Percentiles rank a stretch among this genome's conserved stretches.
phyloP scores from a whole-genome alignment of 2,329 filamentous ascomycete species.

The Knoxdaviesia capensis region DNA sequence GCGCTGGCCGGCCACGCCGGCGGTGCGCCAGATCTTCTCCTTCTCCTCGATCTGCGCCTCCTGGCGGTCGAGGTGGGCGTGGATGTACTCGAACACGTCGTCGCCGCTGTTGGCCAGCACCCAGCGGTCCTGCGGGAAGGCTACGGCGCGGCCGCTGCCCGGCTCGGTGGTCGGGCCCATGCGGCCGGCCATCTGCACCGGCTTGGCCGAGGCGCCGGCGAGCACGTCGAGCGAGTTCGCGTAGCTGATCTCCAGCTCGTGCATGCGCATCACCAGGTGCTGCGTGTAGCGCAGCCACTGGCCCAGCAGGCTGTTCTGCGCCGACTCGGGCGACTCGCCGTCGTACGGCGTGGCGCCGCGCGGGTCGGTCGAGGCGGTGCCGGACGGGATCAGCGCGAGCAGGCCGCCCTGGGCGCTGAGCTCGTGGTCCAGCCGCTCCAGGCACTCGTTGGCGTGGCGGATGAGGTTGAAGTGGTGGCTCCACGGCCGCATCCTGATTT shows the following conservation, averaged over 20 bases:
- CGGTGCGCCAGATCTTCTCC: slow-evolving; percentile 13
- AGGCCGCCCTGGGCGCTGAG: slow-evolving; percentile 33
- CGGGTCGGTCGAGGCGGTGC: slow-evolving; percentile 9
- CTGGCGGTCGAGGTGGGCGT: slow-evolving; percentile 22
- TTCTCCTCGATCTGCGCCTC: slow-evolving; percentile 19
- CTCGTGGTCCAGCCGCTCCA: slow-evolving; percentile 40
- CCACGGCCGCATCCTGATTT: slow-evolving; percentile 14
- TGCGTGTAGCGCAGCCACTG: slow-evolving; percentile 35
- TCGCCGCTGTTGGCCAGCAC: slow-evolving; percentile 33
- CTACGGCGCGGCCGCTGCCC: slow-evolving; percentile 24
- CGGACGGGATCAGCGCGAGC: slow-evolving; percentile 27
- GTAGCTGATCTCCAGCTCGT: slow-evolving; percentile 34
- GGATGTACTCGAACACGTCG: slow-evolving; percentile 25
- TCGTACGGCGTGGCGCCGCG: slow-evolving; percentile 12
- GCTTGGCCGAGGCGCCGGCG: slow-evolving; percentile 26
- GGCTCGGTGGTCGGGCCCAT: slow-evolving; percentile 30
- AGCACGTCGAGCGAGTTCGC: slow-evolving; percentile 29
- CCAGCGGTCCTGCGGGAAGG: slow-evolving; percentile 33
- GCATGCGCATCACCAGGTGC: slow-evolving; percentile 30
- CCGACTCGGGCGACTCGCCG: slow-evolving; percentile 17
- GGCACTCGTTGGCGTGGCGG: slow-evolving; percentile 36
- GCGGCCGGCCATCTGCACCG: slow-evolving; percentile 28
- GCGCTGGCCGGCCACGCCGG: slow-evolving; percentile 21
- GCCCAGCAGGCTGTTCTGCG: slow-evolving; percentile 31
- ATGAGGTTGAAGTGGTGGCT: slow-evolving; percentile 27